Conservation (phyloP, 345 rosid species). For the Triadica sebifera region DNA sequence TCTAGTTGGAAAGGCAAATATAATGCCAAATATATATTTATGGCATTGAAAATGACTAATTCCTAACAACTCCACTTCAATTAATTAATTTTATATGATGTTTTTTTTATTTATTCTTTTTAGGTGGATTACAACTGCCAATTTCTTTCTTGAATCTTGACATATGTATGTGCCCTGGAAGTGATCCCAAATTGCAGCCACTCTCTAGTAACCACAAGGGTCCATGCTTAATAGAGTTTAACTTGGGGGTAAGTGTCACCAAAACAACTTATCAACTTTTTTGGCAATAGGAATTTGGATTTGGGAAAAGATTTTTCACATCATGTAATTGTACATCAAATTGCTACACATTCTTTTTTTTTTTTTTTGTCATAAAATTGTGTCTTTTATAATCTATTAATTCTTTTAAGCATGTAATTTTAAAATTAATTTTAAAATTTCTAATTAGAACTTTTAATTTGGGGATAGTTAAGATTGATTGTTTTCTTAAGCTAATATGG, state of each 20-base stretch:
- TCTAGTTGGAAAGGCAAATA: slow-evolving; percentile 25
- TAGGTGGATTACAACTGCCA: slow-evolving; percentile 27
- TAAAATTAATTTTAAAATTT: too few relatives aligned
- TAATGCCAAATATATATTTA: neutral
- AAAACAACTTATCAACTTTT: neutral
- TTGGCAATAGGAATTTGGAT: neutral
- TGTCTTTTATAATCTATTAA: too few relatives aligned
- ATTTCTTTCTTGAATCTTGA: slow-evolving; percentile 13
- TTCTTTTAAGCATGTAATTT: too few relatives aligned
- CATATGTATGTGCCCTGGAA: slow-evolving; percentile 27
- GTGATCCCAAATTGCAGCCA: slow-evolving; percentile 29
- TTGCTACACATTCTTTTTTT: too few relatives aligned
- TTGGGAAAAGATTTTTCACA: neutral
- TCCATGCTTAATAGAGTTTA: neutral
- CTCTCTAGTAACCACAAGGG: slow-evolving; percentile 26
- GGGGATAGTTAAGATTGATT: too few relatives aligned
- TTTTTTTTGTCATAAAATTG: too few relatives aligned
- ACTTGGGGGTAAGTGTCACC: neutral
- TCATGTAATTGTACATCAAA: neutral
- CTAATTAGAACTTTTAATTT: too few relatives aligned
- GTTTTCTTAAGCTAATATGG: too few relatives aligned
- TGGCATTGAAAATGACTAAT: slow-evolving; percentile 48
- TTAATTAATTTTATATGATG: neutral
- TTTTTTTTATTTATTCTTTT: neutral
- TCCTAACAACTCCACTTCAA: slow-evolving; percentile 48